Conservation (phyloP, 2,329 filamentous ascomycete species). For the Pseudophaeomoniella oleicola region DNA sequence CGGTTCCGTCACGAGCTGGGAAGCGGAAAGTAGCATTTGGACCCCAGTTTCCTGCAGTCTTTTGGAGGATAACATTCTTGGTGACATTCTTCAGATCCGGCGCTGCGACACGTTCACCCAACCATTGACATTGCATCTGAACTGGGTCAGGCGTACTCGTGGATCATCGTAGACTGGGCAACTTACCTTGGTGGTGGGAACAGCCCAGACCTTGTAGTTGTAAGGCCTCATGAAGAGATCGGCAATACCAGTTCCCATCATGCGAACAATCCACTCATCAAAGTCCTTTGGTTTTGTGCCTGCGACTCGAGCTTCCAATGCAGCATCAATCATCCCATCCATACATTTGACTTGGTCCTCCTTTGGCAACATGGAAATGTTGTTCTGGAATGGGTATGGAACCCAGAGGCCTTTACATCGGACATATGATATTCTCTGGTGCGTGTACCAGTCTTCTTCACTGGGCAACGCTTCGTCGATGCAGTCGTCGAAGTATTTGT, state of each 20-base stretch:
- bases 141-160: constrained; percentile 1
- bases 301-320: constrained; percentile 70
- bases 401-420: constrained; percentile 96
- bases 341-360: constrained; percentile 92
- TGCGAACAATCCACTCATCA: constrained; percentile 94
- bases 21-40: constrained; percentile 98
- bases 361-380: constrained; percentile 95
- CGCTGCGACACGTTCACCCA: constrained; percentile 94
- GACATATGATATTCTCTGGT: constrained; percentile 98
- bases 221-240: constrained; percentile 98
- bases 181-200: constrained; percentile 84
- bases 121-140: constrained; percentile 98
- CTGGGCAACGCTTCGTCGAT: constrained; percentile 92
- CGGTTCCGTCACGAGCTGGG: constrained; percentile 86
- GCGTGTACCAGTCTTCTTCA: constrained; percentile 88
- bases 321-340: constrained; percentile 90
- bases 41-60: constrained; percentile 94
- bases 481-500: constrained; percentile 99
- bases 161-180: neutral
- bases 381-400: constrained; percentile 99
- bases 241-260: constrained; percentile 76
- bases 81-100: constrained; percentile 90
- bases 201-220: constrained; percentile 99
- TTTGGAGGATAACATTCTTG: constrained; percentile 88
- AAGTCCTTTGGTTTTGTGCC: constrained; percentile 92